Evolutionary conservation across 164 flowering plant genomes (phyloP).

Genomic region (Warburgia ugandensis): DNA sequence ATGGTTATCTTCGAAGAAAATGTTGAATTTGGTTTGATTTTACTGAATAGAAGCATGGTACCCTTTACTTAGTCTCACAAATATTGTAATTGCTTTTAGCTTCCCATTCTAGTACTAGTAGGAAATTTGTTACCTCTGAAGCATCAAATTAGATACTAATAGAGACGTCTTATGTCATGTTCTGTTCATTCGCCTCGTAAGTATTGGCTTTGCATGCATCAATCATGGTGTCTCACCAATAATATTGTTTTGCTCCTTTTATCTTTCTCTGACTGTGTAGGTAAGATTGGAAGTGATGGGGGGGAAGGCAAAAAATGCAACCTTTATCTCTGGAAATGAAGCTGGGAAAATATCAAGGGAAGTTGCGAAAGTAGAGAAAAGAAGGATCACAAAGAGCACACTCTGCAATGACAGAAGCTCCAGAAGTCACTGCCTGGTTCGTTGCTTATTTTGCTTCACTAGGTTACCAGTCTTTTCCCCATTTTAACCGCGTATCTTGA

Average conservation of each 20-base stretch:
- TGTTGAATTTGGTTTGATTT: too few species aligned
- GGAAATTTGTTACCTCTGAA: too few species aligned
- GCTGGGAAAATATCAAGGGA: slow-evolving; percentile 91
- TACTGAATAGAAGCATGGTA: too few species aligned
- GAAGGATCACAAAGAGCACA: slow-evolving; percentile 86
- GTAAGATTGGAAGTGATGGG: slow-evolving; percentile 94
- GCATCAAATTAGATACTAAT: too few species aligned
- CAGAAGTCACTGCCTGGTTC: slow-evolving; percentile 97
- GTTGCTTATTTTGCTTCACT: background rate
- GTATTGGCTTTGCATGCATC: too few species aligned
- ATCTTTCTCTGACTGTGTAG: slow-evolving; percentile 27
- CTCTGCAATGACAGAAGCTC: slow-evolving; percentile 93
- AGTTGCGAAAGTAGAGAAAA: slow-evolving; percentile 91
- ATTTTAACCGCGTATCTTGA: too few species aligned
- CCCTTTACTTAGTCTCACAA: too few species aligned
- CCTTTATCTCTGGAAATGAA: slow-evolving; percentile 85
- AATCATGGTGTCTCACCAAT: background rate
- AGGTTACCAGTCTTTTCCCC: background rate
- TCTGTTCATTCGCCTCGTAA: too few species aligned
- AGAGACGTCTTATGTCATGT: too few species aligned
- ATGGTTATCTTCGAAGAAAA: too few species aligned
- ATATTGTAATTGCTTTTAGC: too few species aligned
- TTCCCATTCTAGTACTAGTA: too few species aligned
- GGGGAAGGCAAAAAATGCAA: slow-evolving; percentile 91
- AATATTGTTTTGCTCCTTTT: background rate